phyloP scores from a whole-genome alignment of 345 rosid genomes.

The Eucalyptus curtisii region DNA sequence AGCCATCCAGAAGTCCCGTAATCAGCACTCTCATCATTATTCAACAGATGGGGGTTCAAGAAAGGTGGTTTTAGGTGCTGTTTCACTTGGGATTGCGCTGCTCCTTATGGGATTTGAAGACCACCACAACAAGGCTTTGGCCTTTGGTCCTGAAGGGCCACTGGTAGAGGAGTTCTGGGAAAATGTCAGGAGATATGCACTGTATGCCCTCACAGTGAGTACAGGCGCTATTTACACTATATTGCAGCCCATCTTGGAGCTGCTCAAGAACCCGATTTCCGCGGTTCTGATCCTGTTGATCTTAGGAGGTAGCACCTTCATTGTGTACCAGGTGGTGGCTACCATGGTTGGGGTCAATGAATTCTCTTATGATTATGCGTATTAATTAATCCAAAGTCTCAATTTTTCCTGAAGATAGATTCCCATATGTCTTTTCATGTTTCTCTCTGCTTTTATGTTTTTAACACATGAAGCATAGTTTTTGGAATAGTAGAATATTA shows the following conservation, averaged over 20 bases:
- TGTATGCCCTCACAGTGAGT: slow-evolving; percentile 89
- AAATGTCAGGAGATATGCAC: slow-evolving; percentile 86
- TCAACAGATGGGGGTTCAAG: slow-evolving; percentile 12
- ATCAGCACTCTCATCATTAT: not conserved
- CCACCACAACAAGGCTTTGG: slow-evolving; percentile 41
- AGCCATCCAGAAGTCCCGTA: not conserved
- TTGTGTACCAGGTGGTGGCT: slow-evolving; percentile 66
- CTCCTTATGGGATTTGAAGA: slow-evolving; percentile 37
- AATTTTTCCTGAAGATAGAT: not conserved
- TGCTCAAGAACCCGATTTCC: slow-evolving; percentile 79
- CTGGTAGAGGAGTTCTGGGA: slow-evolving; percentile 94
- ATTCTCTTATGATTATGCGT: slow-evolving; percentile 55
- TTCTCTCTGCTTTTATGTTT: not conserved
- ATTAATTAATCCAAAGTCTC: not conserved
- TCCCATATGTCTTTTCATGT: not conserved
- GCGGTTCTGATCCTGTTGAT: slow-evolving; percentile 55
- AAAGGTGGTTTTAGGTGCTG: slow-evolving; percentile 34
- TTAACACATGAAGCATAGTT: not conserved
- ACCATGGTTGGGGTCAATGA: slow-evolving; percentile 83
- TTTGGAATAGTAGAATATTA: not conserved
- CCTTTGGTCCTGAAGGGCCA: slow-evolving; percentile 89
- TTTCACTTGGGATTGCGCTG: slow-evolving; percentile 40
- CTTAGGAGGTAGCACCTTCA: slow-evolving; percentile 47
- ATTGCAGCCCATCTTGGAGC: slow-evolving; percentile 46
- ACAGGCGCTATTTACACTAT: slow-evolving; percentile 78